These are phyloP conservation scores for Clonostachys chloroleuca DNA, from an alignment of 2,329 filamentous ascomycete genomes.

Conservation along the genomic window DNA sequence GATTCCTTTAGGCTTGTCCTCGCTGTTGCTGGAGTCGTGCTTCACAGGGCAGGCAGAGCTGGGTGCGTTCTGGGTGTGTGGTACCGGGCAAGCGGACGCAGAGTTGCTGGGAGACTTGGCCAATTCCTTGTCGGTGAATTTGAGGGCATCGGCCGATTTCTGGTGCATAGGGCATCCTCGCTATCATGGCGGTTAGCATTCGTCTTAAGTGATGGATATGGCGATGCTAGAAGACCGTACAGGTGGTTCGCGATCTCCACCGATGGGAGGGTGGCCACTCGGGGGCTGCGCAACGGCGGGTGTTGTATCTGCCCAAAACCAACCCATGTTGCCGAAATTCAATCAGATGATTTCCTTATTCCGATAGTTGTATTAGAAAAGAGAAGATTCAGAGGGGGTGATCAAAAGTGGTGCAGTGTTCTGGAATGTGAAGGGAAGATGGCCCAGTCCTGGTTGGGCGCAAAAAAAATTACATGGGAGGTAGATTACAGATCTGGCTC, in stretches of 20 bases:
- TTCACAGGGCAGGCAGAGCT: conserved; percentile 21
- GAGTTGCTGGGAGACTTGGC: conserved; percentile 7
- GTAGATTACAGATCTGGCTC: no score
- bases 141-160: conserved; percentile 43
- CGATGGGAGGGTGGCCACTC: conserved; percentile 20
- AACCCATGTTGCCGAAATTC: conserved; percentile 42
- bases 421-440: no score
- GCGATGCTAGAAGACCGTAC: conserved; percentile 12
- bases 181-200: conserved; percentile 11
- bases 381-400: not conserved
- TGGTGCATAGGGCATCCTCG: conserved; percentile 56
- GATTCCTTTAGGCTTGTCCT: conserved; percentile 35
- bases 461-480: no score
- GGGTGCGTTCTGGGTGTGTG: conserved; percentile 11
- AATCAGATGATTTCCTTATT: no score
- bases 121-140: conserved; percentile 15
- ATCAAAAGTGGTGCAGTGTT: no score
- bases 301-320: conserved; percentile 56
- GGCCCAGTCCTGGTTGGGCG: no score
- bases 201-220: not conserved
- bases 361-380: not conserved
- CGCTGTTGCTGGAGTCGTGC: conserved; percentile 12
- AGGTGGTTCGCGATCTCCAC: conserved; percentile 21
- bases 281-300: conserved; percentile 25
- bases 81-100: conserved; percentile 19